Base-by-base conservation (phyloP, 768 basidiomycete species). In the Psilocybe subaeruginosa region DNA sequence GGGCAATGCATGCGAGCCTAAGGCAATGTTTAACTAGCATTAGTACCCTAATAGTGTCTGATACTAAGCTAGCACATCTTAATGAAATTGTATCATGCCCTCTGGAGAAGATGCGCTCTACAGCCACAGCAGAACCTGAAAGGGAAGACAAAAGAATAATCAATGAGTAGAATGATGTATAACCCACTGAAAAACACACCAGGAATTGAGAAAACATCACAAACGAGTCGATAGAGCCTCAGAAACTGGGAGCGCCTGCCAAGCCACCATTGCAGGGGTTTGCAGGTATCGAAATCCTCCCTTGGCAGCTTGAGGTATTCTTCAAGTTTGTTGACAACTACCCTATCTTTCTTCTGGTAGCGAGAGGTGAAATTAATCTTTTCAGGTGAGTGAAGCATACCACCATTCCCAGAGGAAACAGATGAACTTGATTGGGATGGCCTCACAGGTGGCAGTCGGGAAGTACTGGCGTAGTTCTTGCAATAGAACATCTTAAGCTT, bases 111-210 rank as follows among this genome's bases (percentile, higher is more conserved):
- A 74, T 63, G 3, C 67, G 58, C 51, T 76, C 73, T 9, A 74
- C 73, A 6, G 75, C 73, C 8, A 76, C 71, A 31, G 76, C 76
- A 48, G 72, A 77, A 6, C 76, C 75, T 75, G 19, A 19, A 19
- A 19, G 19, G 19, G 19, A 19, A 19, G 19, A 19, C 19, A 19
- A 19, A 35, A 8, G 46, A 41, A 49, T 33, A n/a, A 54, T 16
- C 46, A 52, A 59, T 12, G 29, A 47, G 45, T 19, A 49, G 11
- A 58, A 19, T 12, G 64, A 14, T 37, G 23, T n/a, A 35, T 19
- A 19, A 19, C 19, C 19, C 19, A 19, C 19, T 19, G 37, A 31
- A 43, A 54, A n/a, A 59, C 66, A 29, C 63, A 74, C 74, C 74
- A 30, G 74, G 74, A 37, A 74, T 76, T 2, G 68, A 60, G 16